These are phyloP conservation scores for Diaporthe citri DNA, from an alignment of 2,329 filamentous ascomycete species.

Conservation along the genomic window DNA sequence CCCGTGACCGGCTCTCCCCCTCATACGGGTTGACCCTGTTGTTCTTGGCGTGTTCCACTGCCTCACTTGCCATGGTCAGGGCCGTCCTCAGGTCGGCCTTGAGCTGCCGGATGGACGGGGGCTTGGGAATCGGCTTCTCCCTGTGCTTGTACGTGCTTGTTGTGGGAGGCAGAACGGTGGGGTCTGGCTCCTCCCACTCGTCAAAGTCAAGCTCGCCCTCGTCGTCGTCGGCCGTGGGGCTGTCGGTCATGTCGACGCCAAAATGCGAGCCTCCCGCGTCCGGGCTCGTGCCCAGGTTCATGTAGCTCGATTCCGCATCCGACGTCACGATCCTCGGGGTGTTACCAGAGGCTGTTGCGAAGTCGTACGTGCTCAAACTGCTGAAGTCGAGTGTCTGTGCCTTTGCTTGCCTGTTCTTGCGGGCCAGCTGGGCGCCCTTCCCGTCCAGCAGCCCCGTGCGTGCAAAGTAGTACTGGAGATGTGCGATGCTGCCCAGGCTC, in stretches of 20 bases:
- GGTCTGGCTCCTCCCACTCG: conserved; percentile 74
- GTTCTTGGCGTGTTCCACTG: conserved; percentile 70
- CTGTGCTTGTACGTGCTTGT: conserved; percentile 95
- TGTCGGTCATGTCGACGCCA: conserved; percentile 47
- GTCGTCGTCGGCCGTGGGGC: conserved; percentile 56
- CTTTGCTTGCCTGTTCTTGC: conserved; percentile 71
- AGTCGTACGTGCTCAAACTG: conserved; percentile 60
- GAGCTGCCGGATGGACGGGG: conserved; percentile 85
- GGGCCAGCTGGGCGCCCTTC: conserved; percentile 87
- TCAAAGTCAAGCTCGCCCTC: conserved; percentile 65
- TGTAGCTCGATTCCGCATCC: conserved; percentile 71
- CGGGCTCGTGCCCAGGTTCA: conserved; percentile 70
- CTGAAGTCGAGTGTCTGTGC: conserved; percentile 71
- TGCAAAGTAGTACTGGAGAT: conserved; percentile 98
- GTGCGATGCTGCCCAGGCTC: conserved; percentile 95
- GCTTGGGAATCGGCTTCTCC: conserved; percentile 83
- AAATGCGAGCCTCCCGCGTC: conserved; percentile 60
- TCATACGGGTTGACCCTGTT: conserved; percentile 38
- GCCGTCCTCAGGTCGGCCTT: conserved; percentile 75
- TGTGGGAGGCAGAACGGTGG: conserved; percentile 91
- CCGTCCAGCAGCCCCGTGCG: conserved; percentile 93
- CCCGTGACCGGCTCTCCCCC: conserved; percentile 48
- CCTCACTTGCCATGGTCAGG: conserved; percentile 76
- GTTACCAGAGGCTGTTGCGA: conserved; percentile 45
- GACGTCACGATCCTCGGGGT: conserved; percentile 56